Evolutionary conservation across 108 stramenopile genomes (phyloP).

Genomic region (Craspedostauros australis): DNA sequence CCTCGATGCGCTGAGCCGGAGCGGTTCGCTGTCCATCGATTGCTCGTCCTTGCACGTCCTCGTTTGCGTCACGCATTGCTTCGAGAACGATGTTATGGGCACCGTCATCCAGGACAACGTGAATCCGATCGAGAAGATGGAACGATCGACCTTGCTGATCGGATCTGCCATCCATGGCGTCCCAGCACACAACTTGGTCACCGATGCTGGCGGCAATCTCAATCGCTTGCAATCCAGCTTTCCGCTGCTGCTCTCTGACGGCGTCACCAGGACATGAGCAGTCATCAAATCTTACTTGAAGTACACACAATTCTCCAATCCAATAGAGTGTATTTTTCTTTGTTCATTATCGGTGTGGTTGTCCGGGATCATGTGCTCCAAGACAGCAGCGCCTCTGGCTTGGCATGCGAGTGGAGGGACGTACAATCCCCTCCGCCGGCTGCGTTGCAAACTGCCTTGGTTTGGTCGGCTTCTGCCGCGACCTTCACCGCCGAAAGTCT

Average conservation of each 20-base stretch:
- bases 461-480: too few relatives aligned
- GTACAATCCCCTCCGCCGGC: too few relatives aligned
- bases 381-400: too few relatives aligned
- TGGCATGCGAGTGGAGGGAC: too few relatives aligned
- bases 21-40: constrained; percentile 66
- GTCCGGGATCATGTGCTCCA: too few relatives aligned
- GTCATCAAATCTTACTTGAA: too few relatives aligned
- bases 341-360: too few relatives aligned
- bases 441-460: too few relatives aligned
- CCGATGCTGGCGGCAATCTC: neutral
- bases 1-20: constrained; percentile 75
- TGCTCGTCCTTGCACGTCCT: constrained; percentile 77
- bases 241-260: constrained; percentile 16
- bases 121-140: constrained; percentile 85
- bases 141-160: constrained; percentile 66
- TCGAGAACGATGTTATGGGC: constrained; percentile 71
- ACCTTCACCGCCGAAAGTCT: too few relatives aligned
- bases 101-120: constrained; percentile 78
- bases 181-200: constrained; percentile 1
- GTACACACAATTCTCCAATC: too few relatives aligned
- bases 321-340: too few relatives aligned
- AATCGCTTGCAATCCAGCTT: constrained; percentile 7
- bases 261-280: too few relatives aligned
- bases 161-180: constrained; percentile 50
- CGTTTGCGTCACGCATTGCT: constrained; percentile 79